Evolutionary conservation across 2,329 filamentous ascomycete species (phyloP), one percentile per base, ranked within the genome.

Genomic region (Fusarium virguliforme): DNA sequence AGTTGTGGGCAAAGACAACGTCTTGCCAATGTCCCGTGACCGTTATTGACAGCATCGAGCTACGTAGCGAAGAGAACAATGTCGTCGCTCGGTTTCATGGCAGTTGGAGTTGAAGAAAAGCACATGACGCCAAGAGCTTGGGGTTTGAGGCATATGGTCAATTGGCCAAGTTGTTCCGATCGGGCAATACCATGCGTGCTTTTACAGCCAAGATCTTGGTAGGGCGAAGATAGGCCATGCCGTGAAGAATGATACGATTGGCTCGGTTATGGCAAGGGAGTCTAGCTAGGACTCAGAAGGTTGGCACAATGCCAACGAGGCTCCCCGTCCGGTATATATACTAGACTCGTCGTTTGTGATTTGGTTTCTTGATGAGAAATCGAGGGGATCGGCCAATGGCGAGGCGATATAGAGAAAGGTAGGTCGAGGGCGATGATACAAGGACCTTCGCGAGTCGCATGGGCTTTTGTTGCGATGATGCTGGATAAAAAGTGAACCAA

Each of bases 201-300:
- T n/a, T 28, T 24, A 3, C 28, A 22, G 64, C 64, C 58, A 71
- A 60, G 55, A 46, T 3, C 68, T 71, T 71, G 67, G 59, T 64
- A 34, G n/a, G 22, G 3, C 9, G 6, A 48, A 26, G 24, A 22
- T 51, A 18, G 28, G 34, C 13, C 7, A 66, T 32, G 28, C 10
- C 18, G n/a, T 26, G 12, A n/a, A 12, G 12, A 43, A 51, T 28
- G 7, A n/a, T 8, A n/a, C 24, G 13, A 28, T 46, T n/a, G 38
- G 38, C n/a, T n/a, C 1, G 2, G 9, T 18, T 38, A n/a, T 18
- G 18, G 18, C 18, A 18, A 18, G 18, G 18, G 18, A 18, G 18
- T 18, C 18, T 18, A 38, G 35, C 15, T 4, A 8, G 15, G 35
- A 32, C 8, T n/a, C 2, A 13, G 4, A 37, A 9, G 32, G 18